Conservation (phyloP, 495 filamentous ascomycete species). For the Hypoxylon intermedium region DNA sequence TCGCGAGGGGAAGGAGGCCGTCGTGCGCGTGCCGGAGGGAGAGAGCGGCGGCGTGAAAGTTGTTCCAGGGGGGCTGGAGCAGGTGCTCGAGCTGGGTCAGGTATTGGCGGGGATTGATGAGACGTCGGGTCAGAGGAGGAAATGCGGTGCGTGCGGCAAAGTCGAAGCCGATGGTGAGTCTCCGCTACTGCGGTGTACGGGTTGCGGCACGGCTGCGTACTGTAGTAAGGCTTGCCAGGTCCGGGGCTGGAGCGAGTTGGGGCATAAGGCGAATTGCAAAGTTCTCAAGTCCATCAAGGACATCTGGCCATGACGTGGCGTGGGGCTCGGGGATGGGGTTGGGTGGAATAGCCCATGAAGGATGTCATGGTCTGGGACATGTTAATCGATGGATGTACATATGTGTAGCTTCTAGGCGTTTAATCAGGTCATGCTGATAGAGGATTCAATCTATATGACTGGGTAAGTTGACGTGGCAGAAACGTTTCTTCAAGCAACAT, state of each 20-base stretch:
- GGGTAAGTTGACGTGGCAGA: no score
- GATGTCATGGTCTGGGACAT: no score
- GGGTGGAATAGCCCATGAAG: no score
- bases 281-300: slow-evolving; percentile 46
- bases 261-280: slow-evolving; percentile 54
- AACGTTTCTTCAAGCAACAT: no score
- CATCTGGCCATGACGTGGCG: slow-evolving; percentile 42
- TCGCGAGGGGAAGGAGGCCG: slow-evolving; percentile 43
- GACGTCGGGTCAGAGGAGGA: slow-evolving; percentile 12
- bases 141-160: slow-evolving; percentile 39
- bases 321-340: no score
- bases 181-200: slow-evolving; percentile 49
- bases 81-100: slow-evolving; percentile 41
- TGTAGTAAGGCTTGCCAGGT: slow-evolving; percentile 55
- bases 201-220: slow-evolving; percentile 50
- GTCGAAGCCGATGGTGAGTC: slow-evolving; percentile 13
- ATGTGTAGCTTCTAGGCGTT: no score
- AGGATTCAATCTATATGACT: no score
- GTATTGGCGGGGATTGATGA: slow-evolving; percentile 28
- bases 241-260: slow-evolving; percentile 49
- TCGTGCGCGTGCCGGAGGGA: slow-evolving; percentile 41
- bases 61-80: slow-evolving; percentile 40
- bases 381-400: no score
- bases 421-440: no score
- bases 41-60: slow-evolving; percentile 35